Conservation (phyloP, 306 rosid genomes). For the Cercis canadensis region DNA sequence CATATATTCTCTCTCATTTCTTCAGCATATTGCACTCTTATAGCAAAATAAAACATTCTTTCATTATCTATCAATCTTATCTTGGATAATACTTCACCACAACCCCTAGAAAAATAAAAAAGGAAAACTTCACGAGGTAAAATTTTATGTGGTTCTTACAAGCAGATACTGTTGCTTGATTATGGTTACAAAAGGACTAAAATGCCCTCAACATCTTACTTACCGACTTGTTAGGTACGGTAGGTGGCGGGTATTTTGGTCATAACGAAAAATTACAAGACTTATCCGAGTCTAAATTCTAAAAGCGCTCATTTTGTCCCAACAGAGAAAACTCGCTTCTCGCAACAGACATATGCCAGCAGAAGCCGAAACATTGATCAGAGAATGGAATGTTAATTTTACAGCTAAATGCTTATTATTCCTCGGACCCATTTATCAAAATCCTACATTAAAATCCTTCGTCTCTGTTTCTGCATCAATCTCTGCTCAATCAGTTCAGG, state of each 20-base stretch:
- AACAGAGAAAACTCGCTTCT: conserved; percentile 9
- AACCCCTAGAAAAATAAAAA: too few species aligned
- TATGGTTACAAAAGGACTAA: too few species aligned
- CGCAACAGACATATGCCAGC: conserved; percentile 23
- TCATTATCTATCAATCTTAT: too few species aligned
- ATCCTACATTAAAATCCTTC: conserved; percentile 10
- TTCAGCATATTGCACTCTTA: too few species aligned
- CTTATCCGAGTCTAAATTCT: conserved; percentile 14
- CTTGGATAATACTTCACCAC: too few species aligned
- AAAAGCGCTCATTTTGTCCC: background rate
- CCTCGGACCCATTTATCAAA: conserved; percentile 25
- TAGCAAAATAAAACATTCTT: too few species aligned
- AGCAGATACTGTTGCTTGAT: too few species aligned
- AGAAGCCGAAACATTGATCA: background rate
- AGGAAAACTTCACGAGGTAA: too few species aligned
- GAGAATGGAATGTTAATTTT: conserved; percentile 28
- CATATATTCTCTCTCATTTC: too few species aligned
- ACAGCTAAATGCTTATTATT: conserved; percentile 26
- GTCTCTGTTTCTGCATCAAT: conserved; percentile 8
- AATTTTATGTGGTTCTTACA: too few species aligned
- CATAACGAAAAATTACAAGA: conserved; percentile 1
- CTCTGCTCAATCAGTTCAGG: conserved; percentile 12
- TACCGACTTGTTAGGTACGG: background rate
- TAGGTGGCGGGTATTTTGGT: conserved; percentile 39
- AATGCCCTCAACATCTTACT: conserved; percentile 11